Base-by-base conservation (phyloP, 805 yeast genomes). In the Ogataea sp. region DNA sequence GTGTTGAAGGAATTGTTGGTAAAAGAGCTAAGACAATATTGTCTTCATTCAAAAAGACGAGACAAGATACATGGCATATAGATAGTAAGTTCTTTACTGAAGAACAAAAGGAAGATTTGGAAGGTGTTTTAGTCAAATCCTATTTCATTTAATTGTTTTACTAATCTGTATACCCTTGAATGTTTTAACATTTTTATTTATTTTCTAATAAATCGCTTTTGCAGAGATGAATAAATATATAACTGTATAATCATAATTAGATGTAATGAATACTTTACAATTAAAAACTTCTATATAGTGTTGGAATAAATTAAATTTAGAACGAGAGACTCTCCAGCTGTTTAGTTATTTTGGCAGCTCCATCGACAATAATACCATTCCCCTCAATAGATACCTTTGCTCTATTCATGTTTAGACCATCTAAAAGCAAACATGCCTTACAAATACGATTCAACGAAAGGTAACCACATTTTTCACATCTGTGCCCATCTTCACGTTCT, bases 51-150 rank as follows among this genome's bases (percentile, higher is more conserved):
- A 90, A 89, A 58, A 88, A 88, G 64, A 78, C 86, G 6, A 74
- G 97, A 47, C 94, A 89, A 42, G 98, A 90, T 52, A 87, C 97
- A 0, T 90, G 98, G 98, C 95, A 85, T 52, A 75, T 87, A 43
- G 98, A 90, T 56, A 73, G 83, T 43, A 69, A 69, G 47, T 76
- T 73, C 13, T 93, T 90, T 57, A 76, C 79, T 8, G 75, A 71
- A 36, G 85, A 81, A 4, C 94, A 90, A 59, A 66, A 88, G 37
- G 93, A 87, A 53, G 96, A 87, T 55, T 64, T 90, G 34, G 98
- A 90, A 58, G 98, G 98, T 32, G 96, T 90, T 4, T 61, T 89
- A 21, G 83, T 95, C 84, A 83, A 84, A 57, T 85, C 95, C 55
- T 90, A 93, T 55, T 89, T 87, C 59, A 87, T 90, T 8, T 87